phyloP scores from a whole-genome alignment of 306 rosid species.

The Datisca glomerata region DNA sequence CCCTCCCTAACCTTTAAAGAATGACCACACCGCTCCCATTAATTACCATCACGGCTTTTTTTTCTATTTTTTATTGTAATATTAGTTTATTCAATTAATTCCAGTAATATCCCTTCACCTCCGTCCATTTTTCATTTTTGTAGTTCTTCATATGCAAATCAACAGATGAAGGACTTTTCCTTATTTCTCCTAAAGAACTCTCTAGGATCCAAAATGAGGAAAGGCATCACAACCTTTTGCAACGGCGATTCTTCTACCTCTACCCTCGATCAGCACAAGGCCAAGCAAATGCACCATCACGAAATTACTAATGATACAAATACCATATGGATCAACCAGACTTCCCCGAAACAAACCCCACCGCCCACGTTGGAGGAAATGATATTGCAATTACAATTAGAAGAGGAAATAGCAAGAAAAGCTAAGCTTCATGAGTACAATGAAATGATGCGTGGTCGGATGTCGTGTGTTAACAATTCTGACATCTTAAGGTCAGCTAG shows the following conservation, averaged over 20 bases:
- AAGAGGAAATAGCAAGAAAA: constrained; percentile 55
- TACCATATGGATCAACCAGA: background rate
- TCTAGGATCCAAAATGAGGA: constrained; percentile 68
- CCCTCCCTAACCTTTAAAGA: too few relatives aligned
- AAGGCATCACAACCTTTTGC: constrained; percentile 65
- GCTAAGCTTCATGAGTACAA: constrained; percentile 20
- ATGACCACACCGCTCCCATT: too few relatives aligned
- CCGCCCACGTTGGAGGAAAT: constrained; percentile 53
- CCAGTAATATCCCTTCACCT: too few relatives aligned
- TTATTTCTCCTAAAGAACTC: constrained; percentile 65
- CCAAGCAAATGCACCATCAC: constrained; percentile 4
- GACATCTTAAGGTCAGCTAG: constrained; percentile 75
- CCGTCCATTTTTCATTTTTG: too few relatives aligned
- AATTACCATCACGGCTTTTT: too few relatives aligned
- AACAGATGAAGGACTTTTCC: constrained; percentile 48
- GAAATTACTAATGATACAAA: background rate
- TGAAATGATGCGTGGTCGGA: constrained; percentile 26
- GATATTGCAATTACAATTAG: constrained; percentile 49
- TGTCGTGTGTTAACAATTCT: constrained; percentile 70
- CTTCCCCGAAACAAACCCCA: constrained; percentile 16
- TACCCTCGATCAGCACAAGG: constrained; percentile 49
- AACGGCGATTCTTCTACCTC: constrained; percentile 49
- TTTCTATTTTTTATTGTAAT: too few relatives aligned
- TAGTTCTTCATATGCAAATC: too few relatives aligned
- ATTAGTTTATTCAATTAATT: too few relatives aligned